These are phyloP conservation scores for Ogataea haglerorum DNA, from an alignment of 805 yeast species.

Conservation along the genomic window DNA sequence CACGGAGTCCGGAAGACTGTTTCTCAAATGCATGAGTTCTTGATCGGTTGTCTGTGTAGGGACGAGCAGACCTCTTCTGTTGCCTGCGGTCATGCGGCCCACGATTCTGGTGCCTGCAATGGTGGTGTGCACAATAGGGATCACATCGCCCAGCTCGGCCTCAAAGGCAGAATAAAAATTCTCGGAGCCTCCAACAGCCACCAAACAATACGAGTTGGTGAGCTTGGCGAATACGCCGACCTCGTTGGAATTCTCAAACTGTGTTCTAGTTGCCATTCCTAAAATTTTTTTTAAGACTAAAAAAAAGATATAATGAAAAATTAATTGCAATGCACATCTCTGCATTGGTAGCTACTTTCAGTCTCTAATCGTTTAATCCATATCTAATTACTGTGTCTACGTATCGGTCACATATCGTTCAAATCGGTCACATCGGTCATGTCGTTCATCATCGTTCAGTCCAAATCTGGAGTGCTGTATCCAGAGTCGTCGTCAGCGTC, in stretches of 20 bases:
- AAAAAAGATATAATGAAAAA: too few species aligned
- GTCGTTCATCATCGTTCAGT: conserved; percentile 13
- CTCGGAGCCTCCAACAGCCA: conserved; percentile 94
- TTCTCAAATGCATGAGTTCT: conserved; percentile 95
- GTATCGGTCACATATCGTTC: not conserved
- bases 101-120: conserved; percentile 97
- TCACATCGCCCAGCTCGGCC: conserved; percentile 93
- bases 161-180: conserved; percentile 88
- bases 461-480: conserved; percentile 26
- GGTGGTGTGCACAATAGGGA: conserved; percentile 95
- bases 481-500: conserved; percentile 58
- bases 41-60: conserved; percentile 98
- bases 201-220: conserved; percentile 94
- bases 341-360: not conserved
- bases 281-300: not conserved
- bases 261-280: conserved; percentile 66
- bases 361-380: not conserved
- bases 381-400: too few species aligned
- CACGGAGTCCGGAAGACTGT: conserved; percentile 91
- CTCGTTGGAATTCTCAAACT: conserved; percentile 82
- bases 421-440: too few species aligned
- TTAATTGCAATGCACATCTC: not conserved
- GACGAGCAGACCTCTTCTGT: conserved; percentile 93
- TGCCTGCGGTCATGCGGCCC: conserved; percentile 98
- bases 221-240: conserved; percentile 93